Evolutionary conservation across 2,329 filamentous ascomycete genomes (phyloP), one percentile per base, ranked within the genome.

Genomic region (Epichloe elymi): DNA sequence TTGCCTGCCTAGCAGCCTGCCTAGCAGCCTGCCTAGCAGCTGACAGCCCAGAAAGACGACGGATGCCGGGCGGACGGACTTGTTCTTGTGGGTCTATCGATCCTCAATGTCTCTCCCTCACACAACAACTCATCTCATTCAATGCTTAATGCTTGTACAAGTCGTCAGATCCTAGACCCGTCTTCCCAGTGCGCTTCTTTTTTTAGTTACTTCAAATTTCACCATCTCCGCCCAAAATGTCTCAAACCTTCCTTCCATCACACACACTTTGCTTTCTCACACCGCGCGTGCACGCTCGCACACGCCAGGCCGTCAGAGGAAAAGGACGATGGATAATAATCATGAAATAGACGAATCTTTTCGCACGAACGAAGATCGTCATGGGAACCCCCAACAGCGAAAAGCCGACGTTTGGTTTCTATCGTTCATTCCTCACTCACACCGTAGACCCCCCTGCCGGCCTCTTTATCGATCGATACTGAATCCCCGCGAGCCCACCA

Each of bases 141-240:
- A 40, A 46, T 40, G 46, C 35, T 35, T 50, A 26, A 23, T 23
- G 23, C 23, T 23, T 23, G 23, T 23, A 7, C 23, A 23, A 23
- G 23, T 23, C 23, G 23, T 23, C 23, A 23, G 23, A 23, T 23
- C 23, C 23, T 23, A 5, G 6, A 7, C 23, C 6, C 23, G 23
- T 23, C 23, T 23, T 23, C 11, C 45, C 45, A 47, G 38, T 42
- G 19, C 26, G 17, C 26, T 35, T 46, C 49, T 51, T 51, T 51
- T 23, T 51, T 51, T 51, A 51, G 49, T 15, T 19, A 48, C 30
- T 26, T 43, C 49, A 50, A 52, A 52, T 50, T 46, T 52, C 51
- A 52, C 23, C 43, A 33, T 38, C 17, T 42, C 33, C 19, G 40
- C 20, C n/a, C 12, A 33, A 39, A 14, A 43, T 52, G 51, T 50